Base-by-base conservation (phyloP, 768 basidiomycete species). In the Leccinum truebloodii region DNA sequence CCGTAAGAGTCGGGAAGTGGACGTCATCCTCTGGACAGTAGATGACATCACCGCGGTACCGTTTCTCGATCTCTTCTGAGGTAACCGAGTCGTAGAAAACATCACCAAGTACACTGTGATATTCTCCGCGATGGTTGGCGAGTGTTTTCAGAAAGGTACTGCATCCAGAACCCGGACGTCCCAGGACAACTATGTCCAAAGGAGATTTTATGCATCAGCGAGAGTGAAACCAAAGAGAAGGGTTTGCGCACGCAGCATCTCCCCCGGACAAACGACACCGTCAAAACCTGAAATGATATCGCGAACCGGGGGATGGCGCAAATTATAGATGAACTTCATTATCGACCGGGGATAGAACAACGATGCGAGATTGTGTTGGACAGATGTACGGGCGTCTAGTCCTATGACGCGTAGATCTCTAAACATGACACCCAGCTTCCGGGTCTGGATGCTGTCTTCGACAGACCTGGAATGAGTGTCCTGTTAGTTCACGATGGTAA, bases 111-210 rank as follows among this genome's bases (percentile, higher is more conserved):
- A 85, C 78, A 18, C 63, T 66, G 37, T 77, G 61, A 64, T 74
- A 83, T 6, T 76, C 77, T 13, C 68, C 69, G 10, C 79, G 75
- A 55, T 79, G 74, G 66, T 82, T 82, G 3, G 3, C 74, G 56
- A 84, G 71, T 1, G 79, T 80, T 69, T 85, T 86, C 55, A 86
- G 72, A 58, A 86, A 74, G 0, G 83, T 78, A 24, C 72, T 74
- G 60, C 80, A 81, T 20, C 80, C 79, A 6, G 91, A 85, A 12
- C 89, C 90, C 92, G 39, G 94, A 30, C 91, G 83, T 20, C 92
- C 94, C 37, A 94, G 81, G 13, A 94, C 92, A 14, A 95, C 89
- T 90, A 66, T 7, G 55, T 5, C 9, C 14, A 3, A n/a, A 26
- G 28, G 28, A 24, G 6, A 10, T 46, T n/a, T 44, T n/a, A 44